Evolutionary conservation across 768 basidiomycete species (phyloP).

Genomic region (Lactifluus hygrophoroides): DNA sequence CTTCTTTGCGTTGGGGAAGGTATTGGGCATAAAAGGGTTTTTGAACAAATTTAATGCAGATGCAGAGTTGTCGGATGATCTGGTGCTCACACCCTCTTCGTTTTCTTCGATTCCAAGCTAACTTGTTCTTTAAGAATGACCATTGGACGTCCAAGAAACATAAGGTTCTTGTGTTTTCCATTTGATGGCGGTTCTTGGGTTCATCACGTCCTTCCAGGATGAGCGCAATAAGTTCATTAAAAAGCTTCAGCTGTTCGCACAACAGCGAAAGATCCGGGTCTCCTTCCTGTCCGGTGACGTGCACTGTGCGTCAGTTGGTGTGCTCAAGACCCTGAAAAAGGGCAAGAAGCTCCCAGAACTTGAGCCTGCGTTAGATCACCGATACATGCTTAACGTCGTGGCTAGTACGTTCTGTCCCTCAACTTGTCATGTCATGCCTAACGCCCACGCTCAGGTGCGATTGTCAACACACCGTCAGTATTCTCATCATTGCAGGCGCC

Average conservation of each 20-base stretch:
- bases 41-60: conserved; percentile 89
- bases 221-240: conserved; percentile 88
- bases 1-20: conserved; percentile 61
- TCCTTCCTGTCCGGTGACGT: conserved; percentile 90
- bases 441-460: conserved; percentile 48
- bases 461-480: conserved; percentile 90
- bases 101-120: neutral
- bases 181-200: neutral
- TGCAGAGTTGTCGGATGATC: conserved; percentile 89
- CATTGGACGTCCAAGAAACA: conserved; percentile 84
- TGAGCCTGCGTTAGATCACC: conserved; percentile 51
- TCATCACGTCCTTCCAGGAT: conserved; percentile 37
- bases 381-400: conserved; percentile 88
- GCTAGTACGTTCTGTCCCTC: conserved; percentile 48
- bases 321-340: conserved; percentile 57
- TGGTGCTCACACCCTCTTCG: conserved; percentile 36
- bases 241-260: conserved; percentile 67
- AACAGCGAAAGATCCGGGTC: conserved; percentile 56
- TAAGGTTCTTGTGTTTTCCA: conserved; percentile 41
- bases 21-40: conserved; percentile 67
- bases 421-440: neutral
- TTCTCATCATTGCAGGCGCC: neutral
- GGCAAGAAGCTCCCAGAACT: conserved; percentile 41
- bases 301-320: conserved; percentile 80
- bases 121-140: conserved; percentile 55